A percentile compares a stretch with the other conserved stretches of the same genome.
Conservation (phyloP, 1,284 basidiomycete genomes). For the Lentinus polychrous region DNA sequence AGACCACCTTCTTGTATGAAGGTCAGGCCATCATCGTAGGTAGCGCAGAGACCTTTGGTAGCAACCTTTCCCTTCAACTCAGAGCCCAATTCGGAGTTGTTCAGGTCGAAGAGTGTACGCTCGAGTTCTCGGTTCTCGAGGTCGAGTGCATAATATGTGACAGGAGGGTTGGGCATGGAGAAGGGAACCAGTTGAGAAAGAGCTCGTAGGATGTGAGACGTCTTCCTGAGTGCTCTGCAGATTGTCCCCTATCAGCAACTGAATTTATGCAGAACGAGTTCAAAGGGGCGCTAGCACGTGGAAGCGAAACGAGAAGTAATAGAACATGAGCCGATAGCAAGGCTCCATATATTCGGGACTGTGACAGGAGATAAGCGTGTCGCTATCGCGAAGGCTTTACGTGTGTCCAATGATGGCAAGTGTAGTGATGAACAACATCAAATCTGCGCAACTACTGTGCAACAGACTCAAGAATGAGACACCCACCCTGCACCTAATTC, state of each 20-base stretch:
- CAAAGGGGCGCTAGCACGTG: too few species aligned
- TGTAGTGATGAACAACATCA: conserved; percentile 3
- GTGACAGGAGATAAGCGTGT: too few species aligned
- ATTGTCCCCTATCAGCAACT: too few species aligned
- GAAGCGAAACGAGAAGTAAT: not conserved
- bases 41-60: conserved; percentile 82
- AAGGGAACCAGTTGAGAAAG: conserved; percentile 49
- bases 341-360: too few species aligned
- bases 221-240: conserved; percentile 80
- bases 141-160: conserved; percentile 92
- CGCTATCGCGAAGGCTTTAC: not conserved
- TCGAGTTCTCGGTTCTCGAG: conserved; percentile 84
- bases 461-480: conserved; percentile 4
- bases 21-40: conserved; percentile 78
- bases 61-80: conserved; percentile 63
- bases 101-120: conserved; percentile 72
- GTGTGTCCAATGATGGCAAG: conserved; percentile 5
- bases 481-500: conserved; percentile 88
- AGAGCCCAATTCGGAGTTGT: conserved; percentile 56
- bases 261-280: too few species aligned
- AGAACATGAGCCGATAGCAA: not conserved
- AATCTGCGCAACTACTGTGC: not conserved
- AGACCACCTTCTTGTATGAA: conserved; percentile 60
- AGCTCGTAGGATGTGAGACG: conserved; percentile 78
- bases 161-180: conserved; percentile 35